phyloP scores from a whole-genome alignment of 75 land plant genomes.

The Pinus albicaulis region DNA sequence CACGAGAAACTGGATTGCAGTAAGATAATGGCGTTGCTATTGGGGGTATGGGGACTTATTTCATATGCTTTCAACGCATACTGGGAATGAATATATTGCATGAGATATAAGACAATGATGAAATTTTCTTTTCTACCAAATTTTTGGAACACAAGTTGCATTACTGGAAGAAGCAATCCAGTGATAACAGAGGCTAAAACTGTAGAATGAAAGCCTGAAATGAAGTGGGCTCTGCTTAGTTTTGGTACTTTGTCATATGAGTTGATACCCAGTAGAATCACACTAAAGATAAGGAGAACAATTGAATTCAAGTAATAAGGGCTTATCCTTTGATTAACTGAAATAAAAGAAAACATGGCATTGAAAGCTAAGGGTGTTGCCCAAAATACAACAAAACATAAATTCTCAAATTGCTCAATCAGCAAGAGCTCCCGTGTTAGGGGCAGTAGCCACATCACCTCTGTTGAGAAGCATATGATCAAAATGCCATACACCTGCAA shows the following conservation, averaged over 20 bases:
- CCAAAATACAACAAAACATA: too few species aligned
- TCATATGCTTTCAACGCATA: constrained; percentile 32
- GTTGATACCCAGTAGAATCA: not conserved
- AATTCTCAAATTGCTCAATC: too few species aligned
- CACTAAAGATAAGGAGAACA: not conserved
- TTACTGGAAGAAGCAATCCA: constrained; percentile 34
- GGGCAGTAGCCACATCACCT: too few species aligned
- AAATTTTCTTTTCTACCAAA: constrained; percentile 23
- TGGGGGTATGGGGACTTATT: constrained; percentile 54
- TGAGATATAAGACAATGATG: constrained; percentile 26
- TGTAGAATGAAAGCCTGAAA: constrained; percentile 28
- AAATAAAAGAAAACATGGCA: constrained; percentile 44
- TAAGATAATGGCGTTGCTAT: constrained; percentile 48
- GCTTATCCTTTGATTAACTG: constrained; percentile 47
- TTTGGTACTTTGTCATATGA: constrained; percentile 15
- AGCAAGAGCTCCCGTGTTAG: too few species aligned
- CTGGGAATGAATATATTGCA: too few species aligned
- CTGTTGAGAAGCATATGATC: too few species aligned
- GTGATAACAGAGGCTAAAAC: constrained; percentile 39
- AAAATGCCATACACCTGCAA: too few species aligned
- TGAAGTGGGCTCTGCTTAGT: constrained; percentile 17
- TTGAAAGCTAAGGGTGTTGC: constrained; percentile 66
- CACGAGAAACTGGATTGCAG: constrained; percentile 43
- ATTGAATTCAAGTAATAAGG: constrained; percentile 3
- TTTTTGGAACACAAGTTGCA: constrained; percentile 32